Conservation (phyloP, 495 filamentous ascomycete species). For the Darksidea phi region DNA sequence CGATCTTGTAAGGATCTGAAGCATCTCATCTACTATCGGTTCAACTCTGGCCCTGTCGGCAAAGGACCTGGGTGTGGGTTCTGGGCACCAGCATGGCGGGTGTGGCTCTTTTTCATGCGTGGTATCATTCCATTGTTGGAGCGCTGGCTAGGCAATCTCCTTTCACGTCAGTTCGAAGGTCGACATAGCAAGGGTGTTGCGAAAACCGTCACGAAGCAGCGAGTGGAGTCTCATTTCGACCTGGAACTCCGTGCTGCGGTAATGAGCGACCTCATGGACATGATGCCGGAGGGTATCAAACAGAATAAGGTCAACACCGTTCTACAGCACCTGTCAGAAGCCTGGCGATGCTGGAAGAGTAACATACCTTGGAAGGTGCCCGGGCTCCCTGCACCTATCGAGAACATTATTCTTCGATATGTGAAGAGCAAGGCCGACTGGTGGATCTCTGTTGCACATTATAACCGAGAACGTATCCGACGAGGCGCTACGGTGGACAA, state of each 20-base stretch:
- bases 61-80: slow-evolving; percentile 99
- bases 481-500: slow-evolving; percentile 97
- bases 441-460: slow-evolving; percentile 99
- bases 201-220: slow-evolving; percentile 98
- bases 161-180: slow-evolving; percentile 97
- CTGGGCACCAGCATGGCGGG: slow-evolving; percentile 98
- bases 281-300: slow-evolving; percentile 99
- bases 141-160: slow-evolving; percentile 94
- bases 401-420: slow-evolving; percentile 97
- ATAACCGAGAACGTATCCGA: slow-evolving; percentile 95
- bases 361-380: slow-evolving; percentile 99
- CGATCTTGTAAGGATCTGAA: slow-evolving; percentile 99
- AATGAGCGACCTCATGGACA: slow-evolving; percentile 98
- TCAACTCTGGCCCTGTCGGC: slow-evolving; percentile 95
- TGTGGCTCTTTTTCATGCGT: slow-evolving; percentile 99
- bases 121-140: slow-evolving; percentile 97
- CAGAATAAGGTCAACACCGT: slow-evolving; percentile 99
- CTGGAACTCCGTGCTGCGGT: slow-evolving; percentile 96
- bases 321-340: slow-evolving; percentile 93
- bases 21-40: slow-evolving; percentile 98
- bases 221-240: slow-evolving; percentile 98
- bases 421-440: slow-evolving; percentile 99
- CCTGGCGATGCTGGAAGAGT: slow-evolving; percentile 99
- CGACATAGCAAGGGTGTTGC: slow-evolving; percentile 99
- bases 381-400: slow-evolving; percentile 90